phyloP scores from a whole-genome alignment of 352 stramenopile species.

The Globisporangium echinulatum region DNA sequence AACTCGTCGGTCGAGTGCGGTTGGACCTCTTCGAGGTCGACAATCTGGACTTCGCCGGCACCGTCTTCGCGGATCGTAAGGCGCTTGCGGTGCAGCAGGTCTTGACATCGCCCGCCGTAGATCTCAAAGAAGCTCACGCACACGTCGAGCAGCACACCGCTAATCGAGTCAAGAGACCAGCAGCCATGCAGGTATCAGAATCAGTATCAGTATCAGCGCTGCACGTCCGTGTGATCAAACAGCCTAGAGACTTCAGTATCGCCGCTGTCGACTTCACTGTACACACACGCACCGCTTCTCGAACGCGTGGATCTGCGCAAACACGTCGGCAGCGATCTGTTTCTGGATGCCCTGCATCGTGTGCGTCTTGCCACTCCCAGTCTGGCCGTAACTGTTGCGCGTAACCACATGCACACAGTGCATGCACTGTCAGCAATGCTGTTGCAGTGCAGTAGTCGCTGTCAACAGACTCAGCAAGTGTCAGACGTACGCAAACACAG shows the following conservation, averaged over 20 bases:
- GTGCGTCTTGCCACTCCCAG: conserved; percentile 89
- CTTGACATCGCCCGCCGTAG: conserved; percentile 94
- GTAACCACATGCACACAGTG: background rate
- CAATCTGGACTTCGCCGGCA: conserved; percentile 92
- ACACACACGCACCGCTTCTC: conserved; percentile 17
- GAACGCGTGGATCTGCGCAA: conserved; percentile 63
- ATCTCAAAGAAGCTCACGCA: conserved; percentile 97
- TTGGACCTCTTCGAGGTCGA: conserved; percentile 91
- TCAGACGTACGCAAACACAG: conserved; percentile 92
- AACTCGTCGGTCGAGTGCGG: conserved; percentile 85
- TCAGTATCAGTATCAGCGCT: no score
- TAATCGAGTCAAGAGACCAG: conserved; percentile 6
- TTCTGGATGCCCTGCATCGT: conserved; percentile 91
- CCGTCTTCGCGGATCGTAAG: conserved; percentile 94
- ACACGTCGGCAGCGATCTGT: conserved; percentile 69
- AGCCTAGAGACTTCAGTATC: no score
- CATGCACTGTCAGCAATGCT: background rate
- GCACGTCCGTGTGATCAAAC: background rate
- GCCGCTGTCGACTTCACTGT: no score
- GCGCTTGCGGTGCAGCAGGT: conserved; percentile 88
- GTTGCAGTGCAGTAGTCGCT: background rate
- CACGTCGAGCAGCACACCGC: conserved; percentile 69
- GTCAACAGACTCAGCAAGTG: no score
- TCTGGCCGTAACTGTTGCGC: conserved; percentile 83
- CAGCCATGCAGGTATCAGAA: background rate